phyloP scores from a whole-genome alignment of 108 stramenopile species.

The Cyclotella kingstonii region DNA sequence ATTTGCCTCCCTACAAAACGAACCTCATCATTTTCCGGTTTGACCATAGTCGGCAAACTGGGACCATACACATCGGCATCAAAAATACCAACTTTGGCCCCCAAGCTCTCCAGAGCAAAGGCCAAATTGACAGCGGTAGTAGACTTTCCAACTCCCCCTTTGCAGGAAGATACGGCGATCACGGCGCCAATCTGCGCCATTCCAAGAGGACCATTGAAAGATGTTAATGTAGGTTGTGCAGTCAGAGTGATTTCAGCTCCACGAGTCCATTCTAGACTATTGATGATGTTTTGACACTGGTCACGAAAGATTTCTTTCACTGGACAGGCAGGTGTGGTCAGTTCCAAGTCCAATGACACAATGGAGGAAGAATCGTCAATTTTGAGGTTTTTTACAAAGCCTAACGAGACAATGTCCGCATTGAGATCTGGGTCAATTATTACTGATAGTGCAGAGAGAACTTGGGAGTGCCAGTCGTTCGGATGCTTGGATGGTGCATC shows the following conservation, averaged over 20 bases:
- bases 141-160: constrained; percentile 98
- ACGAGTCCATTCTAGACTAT: constrained; percentile 49
- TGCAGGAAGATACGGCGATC: constrained; percentile 83
- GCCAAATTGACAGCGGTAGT: constrained; percentile 97
- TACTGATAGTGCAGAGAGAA: constrained; percentile 52
- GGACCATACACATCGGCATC: constrained; percentile 98
- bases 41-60: constrained; percentile 81
- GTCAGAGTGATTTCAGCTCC: constrained; percentile 61
- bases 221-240: constrained; percentile 53
- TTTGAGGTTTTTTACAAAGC: constrained; percentile 67
- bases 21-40: constrained; percentile 71
- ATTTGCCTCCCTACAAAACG: constrained; percentile 78
- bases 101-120: constrained; percentile 76
- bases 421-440: constrained; percentile 80
- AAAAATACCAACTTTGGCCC: constrained; percentile 89
- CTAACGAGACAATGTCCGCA: constrained; percentile 73
- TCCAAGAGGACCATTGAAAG: constrained; percentile 46
- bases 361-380: constrained; percentile 50
- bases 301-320: constrained; percentile 64
- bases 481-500: constrained; percentile 30
- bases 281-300: constrained; percentile 64
- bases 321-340: constrained; percentile 80
- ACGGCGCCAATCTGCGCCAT: constrained; percentile 75
- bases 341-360: constrained; percentile 66
- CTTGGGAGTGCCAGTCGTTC: constrained; percentile 68